These are phyloP conservation scores for Metschnikowia shivogae DNA, from an alignment of 805 yeast species.

Conservation along the genomic window DNA sequence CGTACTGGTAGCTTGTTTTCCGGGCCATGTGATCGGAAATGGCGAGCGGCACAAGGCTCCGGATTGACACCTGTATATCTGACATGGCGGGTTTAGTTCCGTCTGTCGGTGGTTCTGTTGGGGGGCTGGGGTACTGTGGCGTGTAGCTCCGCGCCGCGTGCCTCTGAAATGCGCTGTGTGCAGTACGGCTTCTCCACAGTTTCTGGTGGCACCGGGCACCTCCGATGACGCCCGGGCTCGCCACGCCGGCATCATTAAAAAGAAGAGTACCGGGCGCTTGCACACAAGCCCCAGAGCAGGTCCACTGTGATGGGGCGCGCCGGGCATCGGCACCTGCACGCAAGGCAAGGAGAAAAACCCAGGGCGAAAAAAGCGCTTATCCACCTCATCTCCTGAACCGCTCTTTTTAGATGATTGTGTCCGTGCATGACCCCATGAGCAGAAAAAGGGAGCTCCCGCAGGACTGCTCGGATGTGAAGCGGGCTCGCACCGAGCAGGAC, in stretches of 20 bases:
- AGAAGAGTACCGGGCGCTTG: too few species aligned
- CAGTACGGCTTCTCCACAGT: too few species aligned
- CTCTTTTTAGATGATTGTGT: conserved; percentile 29
- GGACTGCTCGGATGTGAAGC: conserved; percentile 19
- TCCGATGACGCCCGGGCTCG: too few species aligned
- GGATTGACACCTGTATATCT: conserved; percentile 5
- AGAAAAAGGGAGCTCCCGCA: conserved; percentile 25
- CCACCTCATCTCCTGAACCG: conserved; percentile 10
- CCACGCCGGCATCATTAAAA: too few species aligned
- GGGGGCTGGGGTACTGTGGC: not conserved
- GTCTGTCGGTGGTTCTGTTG: not conserved
- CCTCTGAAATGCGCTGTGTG: too few species aligned
- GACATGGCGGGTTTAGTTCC: not conserved
- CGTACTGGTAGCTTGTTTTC: conserved; percentile 17
- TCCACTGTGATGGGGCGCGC: not conserved
- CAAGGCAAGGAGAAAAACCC: conserved; percentile 5
- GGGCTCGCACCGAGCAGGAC: conserved; percentile 17
- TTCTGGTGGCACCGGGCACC: too few species aligned
- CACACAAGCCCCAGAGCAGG: not conserved
- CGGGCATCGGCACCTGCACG: conserved; percentile 3
- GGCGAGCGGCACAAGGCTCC: conserved; percentile 28
- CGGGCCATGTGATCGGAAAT: conserved; percentile 30
- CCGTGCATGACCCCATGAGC: conserved; percentile 34
- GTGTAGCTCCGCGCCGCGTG: not conserved
- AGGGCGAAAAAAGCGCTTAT: conserved; percentile 7